Evolutionary conservation across 129 eudicot genomes (phyloP), one percentile per base, ranked within the genome.

Genomic region (Apium graveolens): DNA sequence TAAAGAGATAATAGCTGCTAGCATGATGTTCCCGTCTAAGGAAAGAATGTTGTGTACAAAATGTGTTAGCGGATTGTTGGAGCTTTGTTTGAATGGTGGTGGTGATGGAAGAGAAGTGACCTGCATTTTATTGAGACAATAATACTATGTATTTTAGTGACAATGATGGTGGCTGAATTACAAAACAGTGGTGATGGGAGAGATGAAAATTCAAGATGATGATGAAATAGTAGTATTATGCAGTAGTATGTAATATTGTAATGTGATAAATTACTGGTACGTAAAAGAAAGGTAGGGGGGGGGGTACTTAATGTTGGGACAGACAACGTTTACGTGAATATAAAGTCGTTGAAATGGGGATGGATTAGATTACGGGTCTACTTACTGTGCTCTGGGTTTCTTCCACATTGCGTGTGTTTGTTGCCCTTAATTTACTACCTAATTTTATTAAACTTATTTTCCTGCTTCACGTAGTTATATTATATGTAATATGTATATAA

Each of bases 1-100:
- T 34, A 93, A 80, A 11, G 94, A 84, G 45, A 91, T 76, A 5
- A 91, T 82, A 41, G 97, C 88, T 2, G 84, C 89, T 3, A 93
- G 87, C 97, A 91, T 89, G 72, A 89, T 37, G 86, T 86, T 89
- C 44, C 88, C 84, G 76, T 87, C 80, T 76, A 84, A 80, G 10
- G 97, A 79, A 76, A 89, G 86, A 0, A 86, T 76, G 78, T 73
- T 79, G 69, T 86, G 86, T 70, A 91, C 27, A 78, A 87, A 32
- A 18, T 37, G 77, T 24, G 31, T 27, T 20, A 85, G 70, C 3
- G 85, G 32, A 71, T 41, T 51, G 31, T 66, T 66, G 1, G 76
- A n/a, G 70, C 76, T 26, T 37, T 20, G 77, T 76, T 45, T 51
- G 43, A 74, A 51, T 16, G 78, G 69, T 44, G 81, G 66, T 7